Percentiles rank a stretch among this genome's conserved stretches.
Evolutionary conservation across 2,329 filamentous ascomycete species (phyloP).

Genomic region (Hypomyces perniciosus): DNA sequence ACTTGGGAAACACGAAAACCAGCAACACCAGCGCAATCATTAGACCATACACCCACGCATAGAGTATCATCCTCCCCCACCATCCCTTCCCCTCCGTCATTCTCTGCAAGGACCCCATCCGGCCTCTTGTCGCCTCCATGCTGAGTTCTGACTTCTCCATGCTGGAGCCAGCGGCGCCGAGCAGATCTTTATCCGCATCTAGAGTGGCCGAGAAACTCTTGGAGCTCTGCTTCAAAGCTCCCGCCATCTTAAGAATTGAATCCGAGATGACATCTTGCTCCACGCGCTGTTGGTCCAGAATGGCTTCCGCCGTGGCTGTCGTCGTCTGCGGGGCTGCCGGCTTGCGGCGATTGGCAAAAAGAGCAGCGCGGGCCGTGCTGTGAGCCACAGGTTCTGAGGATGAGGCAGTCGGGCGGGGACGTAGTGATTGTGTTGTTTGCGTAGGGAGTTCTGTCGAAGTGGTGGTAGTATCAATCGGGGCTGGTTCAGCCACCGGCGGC

Average conservation of each 20-base stretch:
- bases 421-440: slow-evolving; percentile 30
- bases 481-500: slow-evolving; percentile 6
- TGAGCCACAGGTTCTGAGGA: slow-evolving; percentile 22
- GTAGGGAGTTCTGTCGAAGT: slow-evolving; percentile 20
- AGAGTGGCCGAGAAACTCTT: slow-evolving; percentile 65
- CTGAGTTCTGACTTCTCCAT: slow-evolving; percentile 70
- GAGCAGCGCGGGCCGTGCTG: slow-evolving; percentile 35
- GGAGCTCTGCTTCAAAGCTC: slow-evolving; percentile 69
- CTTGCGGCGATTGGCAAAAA: slow-evolving; percentile 37
- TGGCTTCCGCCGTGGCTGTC: slow-evolving; percentile 57
- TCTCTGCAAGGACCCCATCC: slow-evolving; percentile 69
- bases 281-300: slow-evolving; percentile 68
- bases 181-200: slow-evolving; percentile 64
- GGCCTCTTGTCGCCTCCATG: slow-evolving; percentile 68
- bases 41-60: slow-evolving; percentile 74
- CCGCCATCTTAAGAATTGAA: slow-evolving; percentile 75
- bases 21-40: slow-evolving; percentile 73
- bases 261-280: slow-evolving; percentile 80
- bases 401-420: slow-evolving; percentile 24
- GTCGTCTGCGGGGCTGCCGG: slow-evolving; percentile 32
- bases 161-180: slow-evolving; percentile 65
- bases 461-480: slow-evolving; percentile 9
- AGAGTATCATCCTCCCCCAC: slow-evolving; percentile 78
- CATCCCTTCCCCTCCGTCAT: slow-evolving; percentile 88
- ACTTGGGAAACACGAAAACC: slow-evolving; percentile 81